phyloP scores from a whole-genome alignment of 1,284 basidiomycete genomes.

The Sphaerobolus stellatus region DNA sequence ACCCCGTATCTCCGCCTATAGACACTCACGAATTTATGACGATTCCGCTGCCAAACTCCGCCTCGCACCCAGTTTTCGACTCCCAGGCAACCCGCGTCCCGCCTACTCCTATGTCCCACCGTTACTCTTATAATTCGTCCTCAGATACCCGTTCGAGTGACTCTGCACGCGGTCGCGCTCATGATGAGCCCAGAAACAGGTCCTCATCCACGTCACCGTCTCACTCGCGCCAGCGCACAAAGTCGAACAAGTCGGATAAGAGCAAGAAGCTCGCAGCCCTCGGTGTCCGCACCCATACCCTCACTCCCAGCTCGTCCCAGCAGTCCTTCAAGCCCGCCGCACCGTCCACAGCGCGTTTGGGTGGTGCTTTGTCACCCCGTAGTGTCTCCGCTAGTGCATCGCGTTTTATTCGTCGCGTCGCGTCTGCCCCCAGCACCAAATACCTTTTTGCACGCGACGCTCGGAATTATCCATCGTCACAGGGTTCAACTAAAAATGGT shows the following conservation, averaged over 20 bases:
- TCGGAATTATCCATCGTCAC: conserved; percentile 40
- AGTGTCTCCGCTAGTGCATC: conserved; percentile 44
- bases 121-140: conserved; percentile 26
- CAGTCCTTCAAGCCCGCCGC: conserved; percentile 13
- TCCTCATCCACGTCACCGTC: conserved; percentile 3
- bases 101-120: conserved; percentile 12
- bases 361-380: conserved; percentile 3
- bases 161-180: conserved; percentile 11
- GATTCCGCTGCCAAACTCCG: conserved; percentile 24
- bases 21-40: conserved; percentile 31
- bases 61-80: conserved; percentile 1
- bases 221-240: conserved; percentile 3
- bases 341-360: conserved; percentile 12
- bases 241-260: conserved; percentile 39
- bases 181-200: neutral
- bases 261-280: conserved; percentile 41
- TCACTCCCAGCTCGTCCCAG: conserved; percentile 18
- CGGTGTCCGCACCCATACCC: conserved; percentile 46
- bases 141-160: conserved; percentile 28
- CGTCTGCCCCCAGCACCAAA: conserved; percentile 95
- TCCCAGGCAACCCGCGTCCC: neutral
- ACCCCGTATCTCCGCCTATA: conserved; percentile 4
- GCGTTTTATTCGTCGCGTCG: conserved; percentile 90
- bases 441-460: conserved; percentile 71
- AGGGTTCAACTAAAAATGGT: conserved; percentile 66